Evolutionary conservation across 208 protist species (phyloP).

Genomic region (Spironucleus salmonicida): DNA sequence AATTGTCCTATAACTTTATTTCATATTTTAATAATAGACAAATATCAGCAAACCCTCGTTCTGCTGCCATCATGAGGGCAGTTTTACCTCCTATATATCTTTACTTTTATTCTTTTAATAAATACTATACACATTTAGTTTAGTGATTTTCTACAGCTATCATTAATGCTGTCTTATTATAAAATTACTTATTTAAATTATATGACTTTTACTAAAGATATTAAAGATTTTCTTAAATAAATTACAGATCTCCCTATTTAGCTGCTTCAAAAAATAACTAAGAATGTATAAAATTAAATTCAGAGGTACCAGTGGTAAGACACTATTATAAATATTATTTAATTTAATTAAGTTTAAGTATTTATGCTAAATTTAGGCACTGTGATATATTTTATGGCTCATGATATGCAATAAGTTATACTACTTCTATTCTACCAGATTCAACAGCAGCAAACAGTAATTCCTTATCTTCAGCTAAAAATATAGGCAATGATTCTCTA

Average conservation of each 20-base stretch:
- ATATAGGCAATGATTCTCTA: no score
- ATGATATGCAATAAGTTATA: not conserved
- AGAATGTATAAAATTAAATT: not conserved
- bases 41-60: not conserved
- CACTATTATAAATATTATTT: not conserved
- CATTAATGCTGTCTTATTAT: not conserved
- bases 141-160: not conserved
- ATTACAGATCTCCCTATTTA: not conserved
- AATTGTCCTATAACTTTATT: not conserved
- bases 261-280: not conserved
- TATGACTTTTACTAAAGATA: not conserved
- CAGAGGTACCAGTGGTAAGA: not conserved
- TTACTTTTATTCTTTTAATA: not conserved
- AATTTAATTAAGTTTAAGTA: not conserved
- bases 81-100: not conserved
- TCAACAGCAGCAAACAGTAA: no score
- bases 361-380: not conserved
- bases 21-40: not conserved
- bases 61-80: not conserved
- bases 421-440: not conserved
- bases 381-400: not conserved
- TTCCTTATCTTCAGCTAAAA: no score
- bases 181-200: not conserved
- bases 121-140: not conserved
- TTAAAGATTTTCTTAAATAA: not conserved